Evolutionary conservation across 305 asterid genomes (phyloP).

Genomic region (Rubia balearica): DNA sequence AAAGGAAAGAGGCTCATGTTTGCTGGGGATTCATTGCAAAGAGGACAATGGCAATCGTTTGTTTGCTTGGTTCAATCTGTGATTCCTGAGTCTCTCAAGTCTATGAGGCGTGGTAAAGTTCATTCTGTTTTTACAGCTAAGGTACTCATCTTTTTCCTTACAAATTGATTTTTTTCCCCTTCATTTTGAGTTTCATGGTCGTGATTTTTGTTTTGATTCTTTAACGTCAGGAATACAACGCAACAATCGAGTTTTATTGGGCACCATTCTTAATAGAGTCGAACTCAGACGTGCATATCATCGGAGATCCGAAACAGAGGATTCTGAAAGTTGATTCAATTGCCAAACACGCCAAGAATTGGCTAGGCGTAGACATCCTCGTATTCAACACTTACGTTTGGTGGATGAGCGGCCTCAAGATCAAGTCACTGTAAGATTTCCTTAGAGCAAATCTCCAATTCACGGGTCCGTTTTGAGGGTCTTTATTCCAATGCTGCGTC

Average conservation of each 20-base stretch:
- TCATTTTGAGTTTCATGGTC: too few relatives aligned
- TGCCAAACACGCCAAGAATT: constrained; percentile 60
- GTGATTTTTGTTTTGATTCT: background rate
- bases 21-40: constrained; percentile 81
- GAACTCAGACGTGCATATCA: constrained; percentile 59
- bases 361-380: constrained; percentile 70
- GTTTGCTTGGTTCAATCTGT: constrained; percentile 66
- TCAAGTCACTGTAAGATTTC: constrained; percentile 54
- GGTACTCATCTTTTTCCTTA: constrained; percentile 25
- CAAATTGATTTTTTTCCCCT: too few relatives aligned
- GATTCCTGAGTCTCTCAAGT: constrained; percentile 53
- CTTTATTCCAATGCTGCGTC: too few relatives aligned
- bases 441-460: background rate
- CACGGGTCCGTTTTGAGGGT: too few relatives aligned
- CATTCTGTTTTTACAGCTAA: constrained; percentile 59
- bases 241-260: constrained; percentile 87
- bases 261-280: constrained; percentile 90
- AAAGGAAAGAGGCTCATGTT: constrained; percentile 77
- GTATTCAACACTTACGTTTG: constrained; percentile 83
- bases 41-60: constrained; percentile 85
- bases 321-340: constrained; percentile 73
- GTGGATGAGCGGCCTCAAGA: constrained; percentile 86
- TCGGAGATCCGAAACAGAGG: constrained; percentile 58
- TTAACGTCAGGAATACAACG: constrained; percentile 59
- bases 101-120: constrained; percentile 59